A percentile compares a stretch with the other conserved stretches of the same genome.
These are phyloP conservation scores for Nepenthes mirabilis DNA, from an alignment of 148 eudicot species.

Conservation along the genomic window DNA sequence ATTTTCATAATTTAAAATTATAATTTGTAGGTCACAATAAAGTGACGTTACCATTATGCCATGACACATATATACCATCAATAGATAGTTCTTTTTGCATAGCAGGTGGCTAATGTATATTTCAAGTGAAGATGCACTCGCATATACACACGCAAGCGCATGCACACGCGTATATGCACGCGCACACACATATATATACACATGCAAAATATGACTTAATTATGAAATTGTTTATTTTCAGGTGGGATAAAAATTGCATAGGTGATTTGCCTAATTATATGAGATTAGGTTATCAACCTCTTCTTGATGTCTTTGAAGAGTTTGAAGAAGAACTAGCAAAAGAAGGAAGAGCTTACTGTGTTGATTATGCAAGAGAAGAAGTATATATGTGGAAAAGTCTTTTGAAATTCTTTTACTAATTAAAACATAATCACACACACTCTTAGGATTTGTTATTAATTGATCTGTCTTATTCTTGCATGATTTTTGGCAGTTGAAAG, in stretches of 20 bases:
- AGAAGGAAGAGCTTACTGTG: slow-evolving; percentile 4
- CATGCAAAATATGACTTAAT: background rate
- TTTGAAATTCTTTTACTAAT: no score
- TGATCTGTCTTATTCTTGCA: background rate
- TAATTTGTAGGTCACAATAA: no score
- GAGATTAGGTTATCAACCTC: background rate
- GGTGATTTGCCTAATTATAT: slow-evolving; percentile 7
- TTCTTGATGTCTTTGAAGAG: slow-evolving; percentile 4
- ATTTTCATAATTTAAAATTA: no score
- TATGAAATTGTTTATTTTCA: background rate
- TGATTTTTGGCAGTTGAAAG: slow-evolving; percentile 16
- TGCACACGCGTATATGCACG: no score
- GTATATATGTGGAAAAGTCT: background rate
- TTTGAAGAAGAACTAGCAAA: slow-evolving; percentile 1
- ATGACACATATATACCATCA: no score
- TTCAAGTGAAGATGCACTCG: no score
- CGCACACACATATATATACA: no score
- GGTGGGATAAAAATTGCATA: slow-evolving; percentile 6
- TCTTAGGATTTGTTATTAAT: background rate
- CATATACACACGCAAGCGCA: no score
- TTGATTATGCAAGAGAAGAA: slow-evolving; percentile 5
- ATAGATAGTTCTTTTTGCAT: no score
- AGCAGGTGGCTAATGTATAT: no score
- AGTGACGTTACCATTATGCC: no score
- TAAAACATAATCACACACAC: background rate